Conservation (phyloP, 805 yeast species). For the Grigorovia transvaalensis region DNA sequence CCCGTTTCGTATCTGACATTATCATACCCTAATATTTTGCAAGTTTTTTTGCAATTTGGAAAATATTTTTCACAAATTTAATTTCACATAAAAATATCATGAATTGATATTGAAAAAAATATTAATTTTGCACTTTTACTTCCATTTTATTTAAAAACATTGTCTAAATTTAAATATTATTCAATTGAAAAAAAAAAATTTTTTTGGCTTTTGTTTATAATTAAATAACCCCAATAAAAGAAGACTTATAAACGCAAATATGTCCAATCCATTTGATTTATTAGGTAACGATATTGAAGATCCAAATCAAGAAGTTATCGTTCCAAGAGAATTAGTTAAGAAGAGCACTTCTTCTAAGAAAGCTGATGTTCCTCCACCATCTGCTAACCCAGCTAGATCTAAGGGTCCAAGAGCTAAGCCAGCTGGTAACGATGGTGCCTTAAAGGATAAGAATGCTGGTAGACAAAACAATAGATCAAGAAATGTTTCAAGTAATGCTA, state of each 20-base stretch:
- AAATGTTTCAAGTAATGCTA: slow-evolving; percentile 42
- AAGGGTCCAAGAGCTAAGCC: slow-evolving; percentile 59
- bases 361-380: slow-evolving; percentile 70
- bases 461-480: slow-evolving; percentile 42
- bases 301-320: slow-evolving; percentile 45
- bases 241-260: slow-evolving; percentile 3
- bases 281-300: slow-evolving; percentile 85
- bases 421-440: slow-evolving; percentile 84
- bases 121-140: neutral
- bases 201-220: neutral
- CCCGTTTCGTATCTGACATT: neutral
- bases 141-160: neutral
- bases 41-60: neutral
- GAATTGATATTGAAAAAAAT: no score
- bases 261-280: slow-evolving; percentile 61
- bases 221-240: neutral
- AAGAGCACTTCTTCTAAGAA: slow-evolving; percentile 78
- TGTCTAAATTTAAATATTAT: neutral
- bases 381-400: slow-evolving; percentile 72
- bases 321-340: slow-evolving; percentile 71
- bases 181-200: neutral
- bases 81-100: neutral
- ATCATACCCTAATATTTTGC: neutral
- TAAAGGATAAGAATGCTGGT: slow-evolving; percentile 65
- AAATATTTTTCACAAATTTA: neutral